Percentiles rank a stretch among this genome's conserved stretches.
Evolutionary conservation across 352 stramenopile species (phyloP).

Genomic region (Blastocystis sp.): DNA sequence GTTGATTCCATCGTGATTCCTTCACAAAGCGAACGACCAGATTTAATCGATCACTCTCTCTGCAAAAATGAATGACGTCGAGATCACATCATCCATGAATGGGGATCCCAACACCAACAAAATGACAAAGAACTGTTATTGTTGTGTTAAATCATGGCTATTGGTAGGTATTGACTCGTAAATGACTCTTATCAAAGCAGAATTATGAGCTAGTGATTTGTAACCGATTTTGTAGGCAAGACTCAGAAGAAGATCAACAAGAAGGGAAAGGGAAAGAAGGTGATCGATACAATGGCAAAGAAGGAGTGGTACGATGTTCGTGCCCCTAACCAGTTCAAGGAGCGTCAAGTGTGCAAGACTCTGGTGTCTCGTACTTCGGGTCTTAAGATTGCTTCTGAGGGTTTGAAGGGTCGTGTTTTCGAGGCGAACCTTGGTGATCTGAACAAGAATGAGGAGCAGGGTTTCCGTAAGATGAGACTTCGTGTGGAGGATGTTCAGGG

Average conservation of each 20-base stretch:
- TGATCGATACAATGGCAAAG: conserved; percentile 86
- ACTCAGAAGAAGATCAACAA: conserved; percentile 55
- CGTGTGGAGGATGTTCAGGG: too few species aligned
- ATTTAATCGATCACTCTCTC: neutral
- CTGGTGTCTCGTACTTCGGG: too few species aligned
- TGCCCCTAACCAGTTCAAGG: too few species aligned
- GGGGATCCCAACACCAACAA: neutral
- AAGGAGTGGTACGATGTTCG: too few species aligned
- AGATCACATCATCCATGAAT: neutral
- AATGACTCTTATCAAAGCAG: neutral
- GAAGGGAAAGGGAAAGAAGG: conserved; percentile 60
- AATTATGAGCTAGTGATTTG: neutral
- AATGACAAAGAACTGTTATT: neutral
- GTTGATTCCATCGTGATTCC: neutral
- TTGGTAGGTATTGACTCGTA: neutral
- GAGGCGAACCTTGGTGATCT: too few species aligned
- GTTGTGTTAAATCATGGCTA: conserved; percentile 58
- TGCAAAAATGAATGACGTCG: neutral
- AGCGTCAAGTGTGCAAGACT: too few species aligned
- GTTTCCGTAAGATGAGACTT: too few species aligned
- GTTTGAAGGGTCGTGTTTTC: too few species aligned
- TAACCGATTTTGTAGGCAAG: conserved; percentile 21
- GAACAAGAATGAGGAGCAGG: too few species aligned
- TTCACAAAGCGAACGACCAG: neutral
- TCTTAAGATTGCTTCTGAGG: too few species aligned